phyloP scores from a whole-genome alignment of 1,139 yeast species.

The Candida sanyaensis region DNA sequence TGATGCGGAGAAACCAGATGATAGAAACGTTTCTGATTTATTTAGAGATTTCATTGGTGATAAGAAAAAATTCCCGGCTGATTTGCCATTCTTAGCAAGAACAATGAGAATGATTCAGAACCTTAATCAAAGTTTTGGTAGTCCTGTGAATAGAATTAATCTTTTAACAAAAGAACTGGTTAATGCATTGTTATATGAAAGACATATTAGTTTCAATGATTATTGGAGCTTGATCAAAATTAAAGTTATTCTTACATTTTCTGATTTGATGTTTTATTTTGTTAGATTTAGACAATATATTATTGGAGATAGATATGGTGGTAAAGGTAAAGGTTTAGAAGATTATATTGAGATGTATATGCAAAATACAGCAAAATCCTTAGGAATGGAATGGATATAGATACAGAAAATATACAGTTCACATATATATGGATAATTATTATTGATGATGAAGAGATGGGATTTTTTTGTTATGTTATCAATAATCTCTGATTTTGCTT shows the following conservation, averaged over 20 bases:
- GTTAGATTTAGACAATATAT: slow-evolving; percentile 43
- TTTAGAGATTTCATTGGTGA: slow-evolving; percentile 54
- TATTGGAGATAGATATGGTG: slow-evolving; percentile 32
- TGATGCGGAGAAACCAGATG: slow-evolving; percentile 1
- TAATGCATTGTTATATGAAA: slow-evolving; percentile 19
- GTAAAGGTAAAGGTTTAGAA: slow-evolving; percentile 43
- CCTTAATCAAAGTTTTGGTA: slow-evolving; percentile 62
- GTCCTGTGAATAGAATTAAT: slow-evolving; percentile 73
- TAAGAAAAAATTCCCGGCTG: slow-evolving; percentile 65
- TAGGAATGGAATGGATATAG: slow-evolving; percentile 38
- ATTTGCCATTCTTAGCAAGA: slow-evolving; percentile 64
- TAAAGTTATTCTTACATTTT: slow-evolving; percentile 37
- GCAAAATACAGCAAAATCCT: slow-evolving; percentile 40
- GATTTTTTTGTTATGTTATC: no score
- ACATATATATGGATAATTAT: no score
- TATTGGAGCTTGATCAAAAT: slow-evolving; percentile 31
- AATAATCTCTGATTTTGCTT: no score
- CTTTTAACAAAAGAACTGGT: slow-evolving; percentile 60
- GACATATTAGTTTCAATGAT: slow-evolving; percentile 21
- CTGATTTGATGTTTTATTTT: slow-evolving; percentile 44
- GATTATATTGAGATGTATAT: slow-evolving; percentile 48
- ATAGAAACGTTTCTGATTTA: slow-evolving; percentile 22
- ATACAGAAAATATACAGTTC: neutral
- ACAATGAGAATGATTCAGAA: slow-evolving; percentile 77
- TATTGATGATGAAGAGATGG: neutral